Percentiles rank a stretch among this genome's conserved stretches.
Conservation (phyloP, 352 stramenopile genomes). For the Lagenidium giganteum region DNA sequence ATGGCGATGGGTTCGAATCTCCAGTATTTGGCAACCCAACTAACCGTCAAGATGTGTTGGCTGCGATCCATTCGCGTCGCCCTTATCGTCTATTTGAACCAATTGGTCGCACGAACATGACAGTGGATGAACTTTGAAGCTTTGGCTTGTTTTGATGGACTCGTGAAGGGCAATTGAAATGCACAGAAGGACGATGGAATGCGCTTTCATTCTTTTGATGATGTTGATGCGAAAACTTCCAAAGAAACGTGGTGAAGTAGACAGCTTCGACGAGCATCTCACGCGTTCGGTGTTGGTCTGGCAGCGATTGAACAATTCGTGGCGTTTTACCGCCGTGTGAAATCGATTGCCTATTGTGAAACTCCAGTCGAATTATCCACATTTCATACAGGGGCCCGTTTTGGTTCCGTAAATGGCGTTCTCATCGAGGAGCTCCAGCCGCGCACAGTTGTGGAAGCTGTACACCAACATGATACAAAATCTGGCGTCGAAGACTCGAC, state of each 20-base stretch:
- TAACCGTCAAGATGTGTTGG: constrained; percentile 7
- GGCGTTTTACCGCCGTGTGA: constrained; percentile 12
- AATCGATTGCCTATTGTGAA: constrained; percentile 15
- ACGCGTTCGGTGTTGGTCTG: constrained; percentile 6
- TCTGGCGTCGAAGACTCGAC: constrained; percentile 1
- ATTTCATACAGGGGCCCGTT: constrained; percentile 10
- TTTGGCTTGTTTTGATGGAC: constrained; percentile 15
- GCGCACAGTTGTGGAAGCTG: constrained; percentile 2
- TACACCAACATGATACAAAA: constrained; percentile 3
- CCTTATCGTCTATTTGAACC: not conserved
- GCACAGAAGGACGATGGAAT: too few species aligned
- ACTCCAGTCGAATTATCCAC: constrained; percentile 3
- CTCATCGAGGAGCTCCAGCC: not conserved
- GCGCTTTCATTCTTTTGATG: constrained; percentile 11
- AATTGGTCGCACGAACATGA: constrained; percentile 7
- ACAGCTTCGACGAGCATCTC: constrained; percentile 9
- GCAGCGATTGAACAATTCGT: constrained; percentile 17
- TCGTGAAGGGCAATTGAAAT: constrained; percentile 2
- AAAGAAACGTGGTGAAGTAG: constrained; percentile 3
- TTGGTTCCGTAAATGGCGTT: constrained; percentile 2
- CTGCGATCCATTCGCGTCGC: constrained; percentile 4
- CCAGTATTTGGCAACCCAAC: not conserved
- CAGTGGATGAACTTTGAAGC: constrained; percentile 12
- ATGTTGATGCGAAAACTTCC: constrained; percentile 11
- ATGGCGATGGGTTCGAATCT: not conserved